Evolutionary conservation across 208 protist species (phyloP), one percentile per base, ranked within the genome.

Genomic region (Crithidia mellificae): DNA sequence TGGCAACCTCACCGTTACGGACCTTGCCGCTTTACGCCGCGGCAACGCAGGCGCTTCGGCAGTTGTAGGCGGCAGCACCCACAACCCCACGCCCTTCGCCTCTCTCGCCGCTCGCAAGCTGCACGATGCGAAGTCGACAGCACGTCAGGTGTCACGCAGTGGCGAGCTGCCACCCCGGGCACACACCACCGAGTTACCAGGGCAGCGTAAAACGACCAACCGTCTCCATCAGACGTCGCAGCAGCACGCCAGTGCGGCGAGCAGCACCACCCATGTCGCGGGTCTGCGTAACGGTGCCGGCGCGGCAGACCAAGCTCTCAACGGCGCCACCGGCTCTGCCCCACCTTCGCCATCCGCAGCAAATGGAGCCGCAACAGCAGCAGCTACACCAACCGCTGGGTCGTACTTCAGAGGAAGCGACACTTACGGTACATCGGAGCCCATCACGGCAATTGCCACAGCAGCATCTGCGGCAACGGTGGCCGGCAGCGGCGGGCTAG

Each of bases 81-180:
- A 30, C 11, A 24, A 39, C 43, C 6, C 53, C 27, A n/a, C 62
- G 7, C 24, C 41, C 0, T 29, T 46, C 27, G 6, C 51, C 11
- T 76, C 70, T 8, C 36, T 66, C 4, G 46, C 63, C 2, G 70
- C 70, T 15, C 63, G 63, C 63, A 76, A 54, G 70, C 49, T 76
- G 56, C 62, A 70, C 24, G 63, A 68, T 11, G 70, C 70, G 30
- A 76, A 76, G 56, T 66, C 62, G 11, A 43, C 63, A 5, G 70
- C 70, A 5, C 70, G 66, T 14, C 44, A 63, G 2, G 43, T 75
- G 22, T 64, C 62, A 12, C 61, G 54, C 59, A 55, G 6, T 25
- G 64, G 34, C 8, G 53, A 75, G n/a, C 32, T 41, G 25, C 34
- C 27, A 9, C 38, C 44, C 20, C 59, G 59, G 19, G 44, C 59